Evolutionary conservation across 257 asterid genomes (phyloP).

Genomic region (Primulina eburnea): DNA sequence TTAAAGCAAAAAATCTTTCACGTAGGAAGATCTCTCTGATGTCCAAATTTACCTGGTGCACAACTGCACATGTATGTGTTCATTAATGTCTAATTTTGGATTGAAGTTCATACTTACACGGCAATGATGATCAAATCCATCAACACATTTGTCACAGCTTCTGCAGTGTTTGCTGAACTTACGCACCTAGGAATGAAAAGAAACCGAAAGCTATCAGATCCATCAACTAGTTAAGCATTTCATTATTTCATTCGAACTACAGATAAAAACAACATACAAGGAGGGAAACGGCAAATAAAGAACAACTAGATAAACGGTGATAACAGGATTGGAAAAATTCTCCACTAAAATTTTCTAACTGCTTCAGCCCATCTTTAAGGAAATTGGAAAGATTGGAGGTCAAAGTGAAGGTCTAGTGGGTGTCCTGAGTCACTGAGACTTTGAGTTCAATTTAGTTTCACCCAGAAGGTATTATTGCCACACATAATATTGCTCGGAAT

Average conservation of each 20-base stretch:
- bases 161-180: constrained; percentile 95
- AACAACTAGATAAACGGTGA: not conserved
- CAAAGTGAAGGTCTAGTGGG: not conserved
- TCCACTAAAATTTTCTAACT: not conserved
- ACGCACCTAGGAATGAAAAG: constrained; percentile 58
- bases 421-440: not conserved
- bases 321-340: not conserved
- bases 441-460: constrained; percentile 3
- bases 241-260: not conserved
- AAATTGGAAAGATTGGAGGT: not conserved
- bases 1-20: not conserved
- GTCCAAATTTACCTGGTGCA: not conserved
- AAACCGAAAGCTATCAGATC: constrained; percentile 10
- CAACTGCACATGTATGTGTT: not conserved
- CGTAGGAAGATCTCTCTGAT: not conserved
- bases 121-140: constrained; percentile 98
- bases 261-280: not conserved
- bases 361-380: not conserved
- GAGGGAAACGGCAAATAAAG: not conserved
- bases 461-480: constrained; percentile 12
- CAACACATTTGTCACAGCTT: constrained; percentile 99
- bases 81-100: constrained; percentile 2
- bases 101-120: constrained; percentile 61
- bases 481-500: not conserved
- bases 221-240: not conserved